Evolutionary conservation across 2,329 filamentous ascomycete species (phyloP), one percentile per base, ranked within the genome.

Genomic region (Hymenoscyphus linearis): DNA sequence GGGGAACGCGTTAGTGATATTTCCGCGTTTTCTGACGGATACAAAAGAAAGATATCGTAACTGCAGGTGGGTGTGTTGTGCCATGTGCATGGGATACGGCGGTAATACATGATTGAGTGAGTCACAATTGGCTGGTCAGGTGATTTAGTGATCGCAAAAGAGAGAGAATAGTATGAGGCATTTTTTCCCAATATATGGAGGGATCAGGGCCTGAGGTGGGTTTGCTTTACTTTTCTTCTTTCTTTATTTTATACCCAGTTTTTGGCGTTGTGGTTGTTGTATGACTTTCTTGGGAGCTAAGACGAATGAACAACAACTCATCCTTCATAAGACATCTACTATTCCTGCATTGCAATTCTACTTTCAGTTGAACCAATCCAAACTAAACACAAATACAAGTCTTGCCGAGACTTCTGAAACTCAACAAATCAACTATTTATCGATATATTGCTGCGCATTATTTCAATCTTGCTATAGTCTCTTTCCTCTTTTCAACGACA

Each of bases 1-100:
- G 61, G 36, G 52, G 47, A 55, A 62, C 64, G 58, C 63, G 65
- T 18, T 65, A 67, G 69, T 66, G 69, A 54, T 60, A 65, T 55
- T 67, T 68, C 69, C 68, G 69, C 65, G 68, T 68, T 69, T 67
- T 50, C 44, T 50, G 44, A 18, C 22, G 44, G 18, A 50, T 18
- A 22, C 44, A 50, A 50, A 18, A 50, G 22, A 50, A 18, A 50
- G 22, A 25, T n/a, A n/a, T n/a, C n/a, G n/a, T n/a, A 18, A 50
- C 44, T 25, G 44, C 44, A 56, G 40, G 53, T 37, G 57, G n/a
- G n/a, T 53, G 47, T 52, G 44, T 54, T 55, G 59, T 36, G 52
- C 44, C 44, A 57, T 52, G 47, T 60, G 60, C 57, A 61, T 57
- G 12, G 27, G 9, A 56, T 26, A 36, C 18, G n/a, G 58, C 31